Evolutionary conservation across 129 eudicot genomes (phyloP), one percentile per base, ranked within the genome.

Genomic region (Solidago caesia): DNA sequence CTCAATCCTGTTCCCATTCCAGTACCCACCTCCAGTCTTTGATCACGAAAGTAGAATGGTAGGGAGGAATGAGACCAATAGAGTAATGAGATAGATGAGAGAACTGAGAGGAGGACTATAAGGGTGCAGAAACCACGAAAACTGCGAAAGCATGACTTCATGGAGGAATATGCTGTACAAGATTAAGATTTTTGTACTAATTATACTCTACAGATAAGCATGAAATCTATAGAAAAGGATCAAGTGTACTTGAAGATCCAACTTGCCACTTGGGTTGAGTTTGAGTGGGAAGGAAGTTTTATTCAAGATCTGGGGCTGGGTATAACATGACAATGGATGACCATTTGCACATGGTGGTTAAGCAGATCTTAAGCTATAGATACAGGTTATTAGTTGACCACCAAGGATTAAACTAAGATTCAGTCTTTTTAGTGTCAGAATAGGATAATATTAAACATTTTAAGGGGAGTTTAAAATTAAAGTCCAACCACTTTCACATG

Each of bases 21-120:
- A 27, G 8, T 48, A 39, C 8, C 71, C 21, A 13, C 61, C 2
- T 45, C 76, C 21, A 10, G 57, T 2, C 65, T 75, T 51, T 64
- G 82, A 68, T 76, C 47, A 57, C n/a, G 62, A 48, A 74, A 73
- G 64, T 77, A 63, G 80, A 77, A 74, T 16, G 66, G 48, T 25
- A 39, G 74, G 43, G 83, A 75, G 48, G 71, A 83, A 15, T 79
- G 66, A 57, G 90, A 83, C 87, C 86, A 84, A 72, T 80, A 79
- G 51, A 90, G 70, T 21, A 90, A 63, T 0, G 84, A 77, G n/a
- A 85, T 45, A 2, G 86, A 84, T 52, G 92, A 87, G 6, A 87
- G 70, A 75, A 73, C 39, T 1, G 86, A 85, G 7, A 90, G 71
- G 75, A 82, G 44, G 61, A 84, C 80, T 51, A 87, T 43, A 47